Conservation (phyloP, 331 rosid species). For the Acacia concinna region DNA sequence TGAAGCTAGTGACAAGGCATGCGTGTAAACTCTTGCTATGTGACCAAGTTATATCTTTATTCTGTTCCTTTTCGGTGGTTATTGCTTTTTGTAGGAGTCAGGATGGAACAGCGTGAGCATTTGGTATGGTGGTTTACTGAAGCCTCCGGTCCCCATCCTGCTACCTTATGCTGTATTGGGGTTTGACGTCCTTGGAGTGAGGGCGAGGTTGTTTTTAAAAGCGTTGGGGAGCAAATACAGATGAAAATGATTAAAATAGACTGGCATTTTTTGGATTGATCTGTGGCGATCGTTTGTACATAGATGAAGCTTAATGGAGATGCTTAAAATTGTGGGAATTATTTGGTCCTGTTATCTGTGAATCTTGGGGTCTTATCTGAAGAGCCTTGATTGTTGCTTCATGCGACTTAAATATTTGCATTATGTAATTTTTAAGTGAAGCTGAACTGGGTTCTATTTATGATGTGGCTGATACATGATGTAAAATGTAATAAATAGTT, state of each 20-base stretch:
- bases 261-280: conserved; percentile 24
- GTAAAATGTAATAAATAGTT: conserved; percentile 26
- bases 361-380: conserved; percentile 36
- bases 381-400: conserved; percentile 30
- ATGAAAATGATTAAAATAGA: background rate
- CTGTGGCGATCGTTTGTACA: conserved; percentile 28
- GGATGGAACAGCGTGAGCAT: conserved; percentile 28
- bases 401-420: conserved; percentile 14
- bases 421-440: conserved; percentile 9
- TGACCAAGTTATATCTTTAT: conserved; percentile 55
- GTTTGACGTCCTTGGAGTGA: conserved; percentile 24
- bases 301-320: conserved; percentile 33
- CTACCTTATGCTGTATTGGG: conserved; percentile 23
- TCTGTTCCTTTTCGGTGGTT: conserved; percentile 49
- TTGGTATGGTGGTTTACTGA: conserved; percentile 19
- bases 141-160: conserved; percentile 9
- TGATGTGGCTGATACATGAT: conserved; percentile 28
- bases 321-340: conserved; percentile 23
- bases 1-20: conserved; percentile 52
- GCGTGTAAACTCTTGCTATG: conserved; percentile 34
- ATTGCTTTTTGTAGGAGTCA: conserved; percentile 57
- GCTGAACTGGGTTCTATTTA: conserved; percentile 23
- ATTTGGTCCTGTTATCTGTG: conserved; percentile 23
- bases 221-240: conserved; percentile 24
- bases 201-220: conserved; percentile 6